A percentile compares a stretch with the other conserved stretches of the same genome.
Evolutionary conservation across 495 filamentous ascomycete genomes (phyloP).

Genomic region (Penicillium ochrochloron): DNA sequence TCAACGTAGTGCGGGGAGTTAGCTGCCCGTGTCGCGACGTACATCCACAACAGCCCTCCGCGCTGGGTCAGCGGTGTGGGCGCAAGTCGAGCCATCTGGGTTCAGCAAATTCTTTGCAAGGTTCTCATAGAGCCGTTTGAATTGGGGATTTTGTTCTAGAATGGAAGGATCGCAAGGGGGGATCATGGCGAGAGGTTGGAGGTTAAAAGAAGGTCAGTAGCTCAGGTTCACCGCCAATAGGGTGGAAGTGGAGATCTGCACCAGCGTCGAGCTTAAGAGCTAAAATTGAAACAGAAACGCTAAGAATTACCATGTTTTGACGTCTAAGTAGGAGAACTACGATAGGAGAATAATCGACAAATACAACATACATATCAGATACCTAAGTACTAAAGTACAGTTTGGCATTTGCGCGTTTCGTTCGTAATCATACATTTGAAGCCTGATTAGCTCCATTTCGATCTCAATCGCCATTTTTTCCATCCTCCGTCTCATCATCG

Average conservation of each 20-base stretch:
- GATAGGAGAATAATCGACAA: not conserved
- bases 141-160: conserved; percentile 65
- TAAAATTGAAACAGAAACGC: not conserved
- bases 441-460: conserved; percentile 28
- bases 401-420: conserved; percentile 47
- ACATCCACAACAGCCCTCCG: conserved; percentile 59
- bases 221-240: conserved; percentile 32
- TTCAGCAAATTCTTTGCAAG: conserved; percentile 63
- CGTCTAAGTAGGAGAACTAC: not conserved
- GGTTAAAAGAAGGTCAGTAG: conserved; percentile 11
- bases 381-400: conserved; percentile 12
- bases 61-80: conserved; percentile 56
- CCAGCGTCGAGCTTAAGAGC: not conserved
- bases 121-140: conserved; percentile 64
- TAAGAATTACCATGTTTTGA: not conserved
- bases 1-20: not conserved
- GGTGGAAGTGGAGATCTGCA: not conserved
- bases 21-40: conserved; percentile 21
- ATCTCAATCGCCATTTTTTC: conserved; percentile 25
- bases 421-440: conserved; percentile 53
- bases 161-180: conserved; percentile 66
- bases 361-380: not conserved
- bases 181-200: conserved; percentile 55
- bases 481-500: conserved; percentile 18
- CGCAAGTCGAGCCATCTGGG: conserved; percentile 64